Base-by-base conservation (phyloP, 129 eudicot genomes). In the Silybum marianum region DNA sequence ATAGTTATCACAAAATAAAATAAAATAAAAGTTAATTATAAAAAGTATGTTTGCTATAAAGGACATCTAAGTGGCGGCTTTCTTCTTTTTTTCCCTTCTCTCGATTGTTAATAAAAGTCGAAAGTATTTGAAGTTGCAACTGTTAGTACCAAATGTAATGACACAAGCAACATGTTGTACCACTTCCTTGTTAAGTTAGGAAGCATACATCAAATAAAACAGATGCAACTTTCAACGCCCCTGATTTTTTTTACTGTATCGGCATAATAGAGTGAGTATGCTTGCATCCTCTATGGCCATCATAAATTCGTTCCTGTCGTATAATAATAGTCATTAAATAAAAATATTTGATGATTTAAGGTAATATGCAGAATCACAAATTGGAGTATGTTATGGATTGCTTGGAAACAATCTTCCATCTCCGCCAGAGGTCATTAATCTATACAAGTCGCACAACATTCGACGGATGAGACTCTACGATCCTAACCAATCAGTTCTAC, bases 321-420 rank as follows among this genome's bases (percentile, higher is more conserved):
- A 65, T 77, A 54, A 38, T 71, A 19, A 9, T 7, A 23, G 1
- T 46, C 36, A n/a, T 21, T 36, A 9, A 14, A 80, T 46, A 38
- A 14, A 73, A 60, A 24, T 38, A 2, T 54, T 12, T 4, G 24
- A 58, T 67, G 21, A 38, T 77, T 5, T 83, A 71, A 39, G 48
- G 16, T 83, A 73, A 71, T 24, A 19, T 58, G 74, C 32, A 85
- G 85, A 81, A 42, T 66, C 88, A 54, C 88, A 85, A 63, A 69
- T 72, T 26, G 88, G 88, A 21, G 88, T 85, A 58, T 80, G 85
- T 39, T 85, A 85, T 42, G 88, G 88, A 34, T 38, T 86, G 80
- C 25, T 83, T 19, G 90, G 87, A n/a, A 72, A 87, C 83, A 87
- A 80, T 75, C 85, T 87, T 65, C 87, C 90, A 72, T 21, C 87